Evolutionary conservation across 176 grass and related monocot species (phyloP).

Genomic region (Sorghum bicolor): DNA sequence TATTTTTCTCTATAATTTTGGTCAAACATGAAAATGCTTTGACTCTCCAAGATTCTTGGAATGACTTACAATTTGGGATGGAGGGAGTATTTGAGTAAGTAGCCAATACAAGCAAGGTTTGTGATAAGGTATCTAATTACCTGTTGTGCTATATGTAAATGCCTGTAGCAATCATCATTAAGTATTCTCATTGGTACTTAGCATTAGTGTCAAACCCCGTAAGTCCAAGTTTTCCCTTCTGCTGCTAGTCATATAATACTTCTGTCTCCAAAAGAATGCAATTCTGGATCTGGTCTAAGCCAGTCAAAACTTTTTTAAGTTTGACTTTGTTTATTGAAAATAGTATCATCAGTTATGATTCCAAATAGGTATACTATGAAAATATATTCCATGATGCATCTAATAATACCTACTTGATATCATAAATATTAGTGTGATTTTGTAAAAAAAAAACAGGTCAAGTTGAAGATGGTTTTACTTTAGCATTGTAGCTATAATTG

Average conservation of each 20-base stretch:
- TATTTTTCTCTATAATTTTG: too few species aligned
- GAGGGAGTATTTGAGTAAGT: not conserved
- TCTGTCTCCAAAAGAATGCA: not conserved
- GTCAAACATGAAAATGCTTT: too few species aligned
- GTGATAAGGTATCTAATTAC: conserved; percentile 1
- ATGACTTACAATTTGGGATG: too few species aligned
- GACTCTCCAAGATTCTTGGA: too few species aligned
- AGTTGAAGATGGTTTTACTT: too few species aligned
- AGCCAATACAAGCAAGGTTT: not conserved
- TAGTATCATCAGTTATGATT: not conserved
- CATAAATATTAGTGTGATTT: not conserved
- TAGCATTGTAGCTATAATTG: too few species aligned
- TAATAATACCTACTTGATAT: not conserved
- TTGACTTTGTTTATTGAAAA: not conserved
- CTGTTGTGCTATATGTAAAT: not conserved
- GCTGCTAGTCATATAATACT: not conserved
- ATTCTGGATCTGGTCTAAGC: not conserved
- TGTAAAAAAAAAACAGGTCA: not conserved
- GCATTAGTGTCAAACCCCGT: not conserved
- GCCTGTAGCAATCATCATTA: not conserved
- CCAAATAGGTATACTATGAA: not conserved
- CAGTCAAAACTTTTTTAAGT: not conserved
- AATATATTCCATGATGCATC: not conserved
- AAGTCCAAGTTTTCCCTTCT: not conserved
- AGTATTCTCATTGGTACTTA: not conserved